Evolutionary conservation across 208 protist species (phyloP).

Genomic region (Naegleria lovaniensis): DNA sequence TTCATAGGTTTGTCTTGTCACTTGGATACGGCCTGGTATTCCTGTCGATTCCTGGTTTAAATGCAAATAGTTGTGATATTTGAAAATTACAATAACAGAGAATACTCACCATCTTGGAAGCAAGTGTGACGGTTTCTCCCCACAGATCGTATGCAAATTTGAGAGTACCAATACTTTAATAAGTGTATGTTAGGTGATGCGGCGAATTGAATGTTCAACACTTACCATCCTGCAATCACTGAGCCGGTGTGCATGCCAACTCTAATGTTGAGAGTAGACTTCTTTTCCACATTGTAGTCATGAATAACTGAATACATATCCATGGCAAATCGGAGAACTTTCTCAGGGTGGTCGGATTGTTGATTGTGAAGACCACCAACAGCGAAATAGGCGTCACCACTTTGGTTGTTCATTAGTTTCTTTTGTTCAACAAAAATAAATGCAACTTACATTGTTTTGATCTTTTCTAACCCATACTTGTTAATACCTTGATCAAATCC

Average conservation of each 20-base stretch:
- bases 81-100: no score
- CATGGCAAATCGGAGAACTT: background rate
- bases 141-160: background rate
- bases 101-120: background rate
- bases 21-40: slow-evolving; percentile 32
- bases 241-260: background rate
- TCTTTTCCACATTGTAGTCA: background rate
- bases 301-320: background rate
- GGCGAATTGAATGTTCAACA: no score
- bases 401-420: background rate
- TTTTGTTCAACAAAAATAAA: background rate
- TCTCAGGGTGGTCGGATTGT: background rate
- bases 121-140: background rate
- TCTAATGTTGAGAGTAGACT: background rate
- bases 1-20: slow-evolving; percentile 21
- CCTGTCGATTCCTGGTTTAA: slow-evolving; percentile 39
- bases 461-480: slow-evolving; percentile 22
- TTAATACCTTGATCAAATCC: slow-evolving; percentile 1
- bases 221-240: background rate
- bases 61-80: slow-evolving; percentile 36
- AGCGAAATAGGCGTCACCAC: background rate
- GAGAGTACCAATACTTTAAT: background rate
- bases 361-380: background rate
- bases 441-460: slow-evolving; percentile 34
- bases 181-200: no score